These are phyloP conservation scores for Stramenopiles sp. DNA, from an alignment of 352 stramenopile genomes.

Conservation along the genomic window DNA sequence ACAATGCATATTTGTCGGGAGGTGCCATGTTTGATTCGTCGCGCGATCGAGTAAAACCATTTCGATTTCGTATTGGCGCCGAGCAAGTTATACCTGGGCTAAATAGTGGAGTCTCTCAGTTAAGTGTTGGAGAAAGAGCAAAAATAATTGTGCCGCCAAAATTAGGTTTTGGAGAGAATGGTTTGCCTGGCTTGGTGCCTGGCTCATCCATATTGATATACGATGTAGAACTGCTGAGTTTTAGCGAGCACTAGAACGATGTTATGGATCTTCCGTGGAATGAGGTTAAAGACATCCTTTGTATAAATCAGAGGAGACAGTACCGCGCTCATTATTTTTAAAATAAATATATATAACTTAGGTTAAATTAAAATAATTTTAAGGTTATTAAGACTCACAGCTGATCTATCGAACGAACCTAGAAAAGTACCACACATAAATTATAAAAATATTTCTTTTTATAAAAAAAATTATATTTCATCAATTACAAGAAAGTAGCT, in stretches of 20 bases:
- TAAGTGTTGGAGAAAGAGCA: slow-evolving; percentile 56
- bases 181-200: slow-evolving; percentile 36
- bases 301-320: too few relatives aligned
- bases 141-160: slow-evolving; percentile 54
- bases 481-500: too few relatives aligned
- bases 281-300: too few relatives aligned
- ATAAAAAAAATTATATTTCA: too few relatives aligned
- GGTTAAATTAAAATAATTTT: too few relatives aligned
- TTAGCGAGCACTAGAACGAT: slow-evolving; percentile 19
- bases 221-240: slow-evolving; percentile 45
- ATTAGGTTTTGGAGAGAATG: slow-evolving; percentile 55
- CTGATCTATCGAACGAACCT: too few relatives aligned
- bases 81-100: slow-evolving; percentile 64
- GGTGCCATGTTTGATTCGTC: slow-evolving; percentile 30
- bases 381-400: too few relatives aligned
- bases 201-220: slow-evolving; percentile 47
- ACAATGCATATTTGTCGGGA: slow-evolving; percentile 29
- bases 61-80: slow-evolving; percentile 61
- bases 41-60: slow-evolving; percentile 51
- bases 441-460: too few relatives aligned
- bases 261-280: too few relatives aligned
- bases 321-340: too few relatives aligned
- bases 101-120: slow-evolving; percentile 38
- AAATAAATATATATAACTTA: too few relatives aligned
- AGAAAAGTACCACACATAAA: too few relatives aligned